Evolutionary conservation across 192 early-diverging fungal genomes (phyloP).

Genomic region (Umbelopsis ramanniana): DNA sequence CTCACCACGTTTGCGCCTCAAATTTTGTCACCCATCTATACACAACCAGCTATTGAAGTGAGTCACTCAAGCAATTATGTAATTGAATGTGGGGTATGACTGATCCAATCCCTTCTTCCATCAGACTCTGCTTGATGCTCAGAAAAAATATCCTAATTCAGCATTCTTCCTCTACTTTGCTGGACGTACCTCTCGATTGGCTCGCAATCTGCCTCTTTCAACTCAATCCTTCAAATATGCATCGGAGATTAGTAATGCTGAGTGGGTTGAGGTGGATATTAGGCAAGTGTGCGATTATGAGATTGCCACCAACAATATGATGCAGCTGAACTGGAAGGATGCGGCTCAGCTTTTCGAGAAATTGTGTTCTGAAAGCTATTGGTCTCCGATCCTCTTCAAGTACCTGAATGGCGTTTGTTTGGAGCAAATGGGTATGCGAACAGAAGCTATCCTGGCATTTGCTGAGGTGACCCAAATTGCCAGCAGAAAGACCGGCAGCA

Average conservation of each 20-base stretch:
- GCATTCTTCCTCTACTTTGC: slow-evolving; percentile 57
- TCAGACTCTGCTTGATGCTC: slow-evolving; percentile 45
- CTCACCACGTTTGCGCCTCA: slow-evolving; percentile 32
- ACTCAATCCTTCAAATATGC: slow-evolving; percentile 48
- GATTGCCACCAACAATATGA: slow-evolving; percentile 49
- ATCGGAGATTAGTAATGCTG: slow-evolving; percentile 41
- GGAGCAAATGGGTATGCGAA: slow-evolving; percentile 61
- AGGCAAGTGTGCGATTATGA: slow-evolving; percentile 49
- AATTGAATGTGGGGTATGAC: neutral
- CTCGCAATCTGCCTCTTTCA: slow-evolving; percentile 43
- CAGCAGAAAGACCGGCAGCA: slow-evolving; percentile 40
- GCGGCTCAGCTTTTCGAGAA: slow-evolving; percentile 43
- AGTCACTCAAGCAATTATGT: neutral
- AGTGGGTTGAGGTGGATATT: slow-evolving; percentile 48
- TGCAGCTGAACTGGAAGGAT: slow-evolving; percentile 46
- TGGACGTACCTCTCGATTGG: slow-evolving; percentile 49
- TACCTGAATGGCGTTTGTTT: slow-evolving; percentile 49
- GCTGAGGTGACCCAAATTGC: slow-evolving; percentile 43
- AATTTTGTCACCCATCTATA: slow-evolving; percentile 31
- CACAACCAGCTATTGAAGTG: slow-evolving; percentile 41
- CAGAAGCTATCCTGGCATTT: slow-evolving; percentile 74
- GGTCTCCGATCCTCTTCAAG: slow-evolving; percentile 50
- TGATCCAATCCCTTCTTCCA: no score
- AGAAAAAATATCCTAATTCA: slow-evolving; percentile 48
- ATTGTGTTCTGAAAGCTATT: slow-evolving; percentile 48